Conservation (phyloP, 352 stramenopile species). For the Phytophthora palmivora region DNA sequence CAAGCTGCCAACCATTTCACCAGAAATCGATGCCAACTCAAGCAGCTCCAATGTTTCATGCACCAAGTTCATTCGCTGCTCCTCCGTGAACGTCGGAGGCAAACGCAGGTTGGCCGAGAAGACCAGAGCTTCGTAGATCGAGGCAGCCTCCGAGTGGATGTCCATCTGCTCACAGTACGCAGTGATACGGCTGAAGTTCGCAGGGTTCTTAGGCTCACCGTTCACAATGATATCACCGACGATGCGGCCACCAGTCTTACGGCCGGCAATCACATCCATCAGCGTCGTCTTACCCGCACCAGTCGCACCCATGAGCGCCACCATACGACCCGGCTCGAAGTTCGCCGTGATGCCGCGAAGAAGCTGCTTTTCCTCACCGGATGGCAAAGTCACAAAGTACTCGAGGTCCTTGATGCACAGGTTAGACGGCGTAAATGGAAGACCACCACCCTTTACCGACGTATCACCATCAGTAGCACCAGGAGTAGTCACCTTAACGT, state of each 20-base stretch:
- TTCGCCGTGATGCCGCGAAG: constrained; percentile 52
- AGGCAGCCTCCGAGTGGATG: constrained; percentile 82
- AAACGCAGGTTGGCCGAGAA: constrained; percentile 93
- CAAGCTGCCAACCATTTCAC: constrained; percentile 51
- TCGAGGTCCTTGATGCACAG: constrained; percentile 59
- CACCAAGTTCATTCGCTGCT: constrained; percentile 60
- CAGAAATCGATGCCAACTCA: constrained; percentile 49
- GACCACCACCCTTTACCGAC: constrained; percentile 29
- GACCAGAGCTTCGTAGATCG: constrained; percentile 89
- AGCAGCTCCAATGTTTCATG: constrained; percentile 63
- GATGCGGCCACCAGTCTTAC: constrained; percentile 69
- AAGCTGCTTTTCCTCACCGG: constrained; percentile 61
- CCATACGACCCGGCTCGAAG: constrained; percentile 68
- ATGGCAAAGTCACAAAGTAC: constrained; percentile 70
- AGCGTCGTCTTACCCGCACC: constrained; percentile 72
- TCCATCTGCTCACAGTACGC: constrained; percentile 89
- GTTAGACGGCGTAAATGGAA: constrained; percentile 53
- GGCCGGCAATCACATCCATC: constrained; percentile 67
- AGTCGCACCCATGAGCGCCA: constrained; percentile 74
- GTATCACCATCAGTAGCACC: neutral
- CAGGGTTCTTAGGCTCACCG: constrained; percentile 82
- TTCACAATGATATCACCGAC: constrained; percentile 90
- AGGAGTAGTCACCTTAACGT: constrained; percentile 43
- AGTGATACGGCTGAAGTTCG: constrained; percentile 74
- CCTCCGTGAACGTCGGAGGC: constrained; percentile 44